Percentiles rank a stretch among this genome's conserved stretches.
Evolutionary conservation across 108 stramenopile genomes (phyloP).

Genomic region (Seminavis robusta): DNA sequence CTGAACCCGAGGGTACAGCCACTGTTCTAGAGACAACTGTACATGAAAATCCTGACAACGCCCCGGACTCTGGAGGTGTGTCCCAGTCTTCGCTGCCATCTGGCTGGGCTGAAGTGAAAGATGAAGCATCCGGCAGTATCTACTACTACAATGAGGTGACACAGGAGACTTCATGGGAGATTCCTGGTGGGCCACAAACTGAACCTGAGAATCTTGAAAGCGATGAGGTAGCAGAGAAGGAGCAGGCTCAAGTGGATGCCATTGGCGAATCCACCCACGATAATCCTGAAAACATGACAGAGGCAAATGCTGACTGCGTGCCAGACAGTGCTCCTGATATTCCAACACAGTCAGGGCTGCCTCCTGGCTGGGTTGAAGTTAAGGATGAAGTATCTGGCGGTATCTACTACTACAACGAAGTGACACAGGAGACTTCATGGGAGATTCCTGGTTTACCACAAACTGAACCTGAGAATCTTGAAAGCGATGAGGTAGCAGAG

Average conservation of each 20-base stretch:
- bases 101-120: constrained; percentile 35
- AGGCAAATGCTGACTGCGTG: too few relatives aligned
- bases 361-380: constrained; percentile 45
- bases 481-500: not conserved
- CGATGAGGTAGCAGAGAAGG: not conserved
- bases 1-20: not conserved
- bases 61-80: not conserved
- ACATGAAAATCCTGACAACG: not conserved
- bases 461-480: not conserved
- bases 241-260: not conserved
- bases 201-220: not conserved
- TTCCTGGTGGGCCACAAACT: constrained; percentile 7
- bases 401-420: constrained; percentile 50
- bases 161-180: constrained; percentile 31
- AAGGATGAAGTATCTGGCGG: constrained; percentile 29
- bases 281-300: not conserved
- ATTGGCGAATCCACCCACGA: not conserved
- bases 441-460: constrained; percentile 22
- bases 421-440: constrained; percentile 47
- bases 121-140: constrained; percentile 23
- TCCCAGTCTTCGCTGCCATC: constrained; percentile 8
- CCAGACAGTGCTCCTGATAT: too few relatives aligned
- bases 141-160: constrained; percentile 35
- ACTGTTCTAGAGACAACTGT: not conserved
- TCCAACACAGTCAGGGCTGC: too few relatives aligned